phyloP scores from a whole-genome alignment of 495 filamentous ascomycete species.

The Penicillium turbatum region DNA sequence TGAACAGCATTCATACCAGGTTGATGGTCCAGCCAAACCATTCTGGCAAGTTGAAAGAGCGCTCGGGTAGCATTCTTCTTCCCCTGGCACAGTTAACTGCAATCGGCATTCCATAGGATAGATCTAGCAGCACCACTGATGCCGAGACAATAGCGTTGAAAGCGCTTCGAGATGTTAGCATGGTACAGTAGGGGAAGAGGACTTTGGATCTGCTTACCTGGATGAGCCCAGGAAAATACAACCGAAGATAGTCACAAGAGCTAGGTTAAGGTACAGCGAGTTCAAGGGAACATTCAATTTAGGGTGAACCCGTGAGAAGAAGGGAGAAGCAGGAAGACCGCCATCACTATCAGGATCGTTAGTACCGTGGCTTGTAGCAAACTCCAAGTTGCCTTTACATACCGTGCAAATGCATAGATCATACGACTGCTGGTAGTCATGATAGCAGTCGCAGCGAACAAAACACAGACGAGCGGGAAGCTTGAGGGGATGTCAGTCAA shows the following conservation, averaged over 20 bases:
- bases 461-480: slow-evolving; percentile 65
- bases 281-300: slow-evolving; percentile 64
- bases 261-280: slow-evolving; percentile 60
- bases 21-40: slow-evolving; percentile 51
- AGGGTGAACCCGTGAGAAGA: slow-evolving; percentile 62
- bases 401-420: slow-evolving; percentile 68
- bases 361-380: background rate
- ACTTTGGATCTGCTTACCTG: slow-evolving; percentile 27
- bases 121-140: slow-evolving; percentile 64
- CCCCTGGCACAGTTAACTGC: slow-evolving; percentile 62
- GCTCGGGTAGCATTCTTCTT: slow-evolving; percentile 58
- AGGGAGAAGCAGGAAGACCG: slow-evolving; percentile 60
- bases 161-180: slow-evolving; percentile 27
- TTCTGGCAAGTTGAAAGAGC: slow-evolving; percentile 56
- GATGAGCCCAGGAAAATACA: slow-evolving; percentile 71
- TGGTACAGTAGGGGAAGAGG: background rate
- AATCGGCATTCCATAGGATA: slow-evolving; percentile 71
- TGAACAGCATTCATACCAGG: slow-evolving; percentile 25
- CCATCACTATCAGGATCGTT: slow-evolving; percentile 48
- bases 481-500: slow-evolving; percentile 25
- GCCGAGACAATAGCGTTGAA: slow-evolving; percentile 65
- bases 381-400: background rate
- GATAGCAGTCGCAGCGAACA: slow-evolving; percentile 66
- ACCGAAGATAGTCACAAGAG: slow-evolving; percentile 64
- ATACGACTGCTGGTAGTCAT: slow-evolving; percentile 76